phyloP scores from a whole-genome alignment of 208 protist genomes.

The Angomonas deanei region DNA sequence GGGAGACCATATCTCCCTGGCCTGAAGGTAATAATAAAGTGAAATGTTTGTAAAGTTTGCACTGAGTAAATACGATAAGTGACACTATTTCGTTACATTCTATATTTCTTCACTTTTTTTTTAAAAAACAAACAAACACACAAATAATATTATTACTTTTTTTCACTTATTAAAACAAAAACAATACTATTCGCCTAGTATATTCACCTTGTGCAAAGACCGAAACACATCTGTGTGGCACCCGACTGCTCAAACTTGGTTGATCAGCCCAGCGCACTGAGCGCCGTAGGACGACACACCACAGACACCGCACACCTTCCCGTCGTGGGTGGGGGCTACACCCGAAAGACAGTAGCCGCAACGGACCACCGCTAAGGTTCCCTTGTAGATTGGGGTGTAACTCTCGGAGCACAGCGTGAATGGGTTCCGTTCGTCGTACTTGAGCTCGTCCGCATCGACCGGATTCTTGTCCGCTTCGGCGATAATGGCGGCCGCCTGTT shows the following conservation, averaged over 20 bases:
- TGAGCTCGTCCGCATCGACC: conserved; percentile 62
- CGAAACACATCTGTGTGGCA: background rate
- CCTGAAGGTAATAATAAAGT: too few relatives aligned
- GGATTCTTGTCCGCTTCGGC: conserved; percentile 80
- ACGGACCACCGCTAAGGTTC: conserved; percentile 42
- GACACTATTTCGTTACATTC: too few relatives aligned
- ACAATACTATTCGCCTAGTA: too few relatives aligned
- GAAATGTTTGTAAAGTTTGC: too few relatives aligned
- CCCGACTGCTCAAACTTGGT: conserved; percentile 14
- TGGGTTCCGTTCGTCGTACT: conserved; percentile 97
- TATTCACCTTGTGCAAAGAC: too few relatives aligned
- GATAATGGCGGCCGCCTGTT: conserved; percentile 89
- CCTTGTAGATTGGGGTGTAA: conserved; percentile 79
- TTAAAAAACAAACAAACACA: too few relatives aligned
- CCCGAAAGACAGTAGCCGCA: conserved; percentile 92
- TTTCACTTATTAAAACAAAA: too few relatives aligned
- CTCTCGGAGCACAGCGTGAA: conserved; percentile 90
- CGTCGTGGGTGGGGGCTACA: conserved; percentile 66
- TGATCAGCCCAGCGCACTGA: conserved; percentile 55
- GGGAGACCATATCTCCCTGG: too few relatives aligned
- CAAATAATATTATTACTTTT: too few relatives aligned
- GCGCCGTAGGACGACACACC: conserved; percentile 57
- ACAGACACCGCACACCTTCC: conserved; percentile 73
- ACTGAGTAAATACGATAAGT: too few relatives aligned
- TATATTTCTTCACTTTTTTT: too few relatives aligned